These are phyloP conservation scores for Phycomyces blakesleeanus DNA, from an alignment of 192 early-diverging fungal species.

Conservation along the genomic window DNA sequence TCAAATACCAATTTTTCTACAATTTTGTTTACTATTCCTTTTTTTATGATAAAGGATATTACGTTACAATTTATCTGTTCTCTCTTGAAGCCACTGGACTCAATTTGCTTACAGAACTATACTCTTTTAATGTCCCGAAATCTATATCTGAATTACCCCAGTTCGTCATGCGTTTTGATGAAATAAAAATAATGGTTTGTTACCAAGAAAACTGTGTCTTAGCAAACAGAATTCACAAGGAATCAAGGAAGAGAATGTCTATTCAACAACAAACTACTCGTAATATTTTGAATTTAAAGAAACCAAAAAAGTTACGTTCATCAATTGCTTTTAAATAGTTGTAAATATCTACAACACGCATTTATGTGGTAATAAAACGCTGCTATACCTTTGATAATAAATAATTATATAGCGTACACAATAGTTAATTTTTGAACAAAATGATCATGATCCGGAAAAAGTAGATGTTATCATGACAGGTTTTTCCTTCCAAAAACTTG, in stretches of 20 bases:
- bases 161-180: slow-evolving; percentile 4
- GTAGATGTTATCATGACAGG: too few species aligned
- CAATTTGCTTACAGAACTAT: not conserved
- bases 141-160: not conserved
- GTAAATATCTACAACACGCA: slow-evolving; percentile 6
- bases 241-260: slow-evolving; percentile 14
- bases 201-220: not conserved
- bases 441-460: slow-evolving; percentile 12
- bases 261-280: slow-evolving; percentile 13
- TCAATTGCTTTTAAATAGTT: slow-evolving; percentile 16
- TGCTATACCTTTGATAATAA: slow-evolving; percentile 13
- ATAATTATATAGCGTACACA: slow-evolving; percentile 15
- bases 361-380: slow-evolving; percentile 8
- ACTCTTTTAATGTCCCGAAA: slow-evolving; percentile 7
- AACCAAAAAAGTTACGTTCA: slow-evolving; percentile 14
- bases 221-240: not conserved
- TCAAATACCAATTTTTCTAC: too few species aligned
- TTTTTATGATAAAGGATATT: slow-evolving; percentile 11
- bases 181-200: too few species aligned
- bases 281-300: slow-evolving; percentile 16
- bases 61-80: slow-evolving; percentile 5
- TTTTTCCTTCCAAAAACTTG: too few species aligned
- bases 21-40: not conserved
- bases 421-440: slow-evolving; percentile 17
- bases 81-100: slow-evolving; percentile 4